These are phyloP conservation scores for Glarea lozoyensis DNA, from an alignment of 495 filamentous ascomycete genomes.

Conservation along the genomic window DNA sequence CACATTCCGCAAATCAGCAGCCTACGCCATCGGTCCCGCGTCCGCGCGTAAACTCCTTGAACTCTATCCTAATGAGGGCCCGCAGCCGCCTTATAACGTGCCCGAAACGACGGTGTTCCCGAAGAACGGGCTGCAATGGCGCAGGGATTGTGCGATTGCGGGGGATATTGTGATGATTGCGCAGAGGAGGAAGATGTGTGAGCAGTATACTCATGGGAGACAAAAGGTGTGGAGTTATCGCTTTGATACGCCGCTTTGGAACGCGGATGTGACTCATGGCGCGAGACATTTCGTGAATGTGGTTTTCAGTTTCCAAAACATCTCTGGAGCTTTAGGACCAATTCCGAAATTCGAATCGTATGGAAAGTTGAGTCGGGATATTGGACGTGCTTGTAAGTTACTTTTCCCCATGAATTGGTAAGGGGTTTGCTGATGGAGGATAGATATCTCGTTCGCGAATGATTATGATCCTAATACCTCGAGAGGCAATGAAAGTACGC, in stretches of 20 bases:
- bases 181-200: conserved; percentile 43
- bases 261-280: conserved; percentile 27
- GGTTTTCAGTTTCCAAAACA: conserved; percentile 52
- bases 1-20: neutral
- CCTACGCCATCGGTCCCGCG: conserved; percentile 22
- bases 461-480: conserved; percentile 40
- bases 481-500: conserved; percentile 15
- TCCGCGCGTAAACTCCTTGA: conserved; percentile 31
- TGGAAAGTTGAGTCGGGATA: conserved; percentile 36
- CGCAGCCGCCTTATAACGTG: conserved; percentile 33
- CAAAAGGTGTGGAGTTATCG: conserved; percentile 52
- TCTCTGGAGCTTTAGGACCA: conserved; percentile 37
- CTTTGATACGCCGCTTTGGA: conserved; percentile 43
- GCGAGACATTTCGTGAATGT: conserved; percentile 54
- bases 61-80: conserved; percentile 37
- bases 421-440: no score
- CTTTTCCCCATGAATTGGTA: no score
- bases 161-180: conserved; percentile 50
- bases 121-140: conserved; percentile 37
- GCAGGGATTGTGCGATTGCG: conserved; percentile 28
- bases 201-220: conserved; percentile 36
- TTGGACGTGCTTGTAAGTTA: conserved; percentile 46
- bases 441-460: conserved; percentile 45
- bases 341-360: conserved; percentile 36
- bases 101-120: conserved; percentile 33